A percentile compares a stretch with the other conserved stretches of the same genome.
Conservation (phyloP, 441 rosid species). For the Aleurites moluccanus region DNA sequence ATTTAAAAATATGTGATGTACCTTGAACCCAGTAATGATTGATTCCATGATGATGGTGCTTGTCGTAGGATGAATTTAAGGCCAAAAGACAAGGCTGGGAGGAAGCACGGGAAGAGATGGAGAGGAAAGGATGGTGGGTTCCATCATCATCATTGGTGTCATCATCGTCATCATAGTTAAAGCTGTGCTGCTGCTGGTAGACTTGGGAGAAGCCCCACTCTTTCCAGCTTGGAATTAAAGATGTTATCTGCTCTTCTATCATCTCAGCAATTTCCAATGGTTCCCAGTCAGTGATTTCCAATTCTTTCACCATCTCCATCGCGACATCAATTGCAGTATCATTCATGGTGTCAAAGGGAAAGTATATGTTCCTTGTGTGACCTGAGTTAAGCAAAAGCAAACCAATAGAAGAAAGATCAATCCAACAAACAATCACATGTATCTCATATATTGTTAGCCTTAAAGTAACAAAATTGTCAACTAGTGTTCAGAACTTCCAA, state of each 20-base stretch:
- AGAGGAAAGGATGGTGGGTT: conserved; percentile 39
- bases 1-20: conserved; percentile 1
- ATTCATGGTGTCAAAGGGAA: conserved; percentile 63
- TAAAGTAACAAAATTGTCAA: background rate
- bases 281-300: conserved; percentile 76
- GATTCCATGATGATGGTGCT: conserved; percentile 17
- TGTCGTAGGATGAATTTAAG: conserved; percentile 27
- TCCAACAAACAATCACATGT: background rate
- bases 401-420: background rate
- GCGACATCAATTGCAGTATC: conserved; percentile 86
- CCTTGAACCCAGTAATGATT: conserved; percentile 38
- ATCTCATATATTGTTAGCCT: background rate
- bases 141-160: conserved; percentile 33
- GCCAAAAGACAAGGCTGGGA: conserved; percentile 46
- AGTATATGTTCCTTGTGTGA: conserved; percentile 70
- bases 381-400: conserved; percentile 46
- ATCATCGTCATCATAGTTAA: conserved; percentile 33
- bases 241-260: conserved; percentile 75
- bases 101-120: conserved; percentile 47
- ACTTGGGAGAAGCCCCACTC: conserved; percentile 25
- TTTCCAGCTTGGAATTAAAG: conserved; percentile 67
- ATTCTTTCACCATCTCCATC: conserved; percentile 83
- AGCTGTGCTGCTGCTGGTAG: conserved; percentile 39
- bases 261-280: conserved; percentile 71
- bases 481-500: background rate